phyloP scores from a whole-genome alignment of 495 filamentous ascomycete genomes.

The Xylaria palmicola region DNA sequence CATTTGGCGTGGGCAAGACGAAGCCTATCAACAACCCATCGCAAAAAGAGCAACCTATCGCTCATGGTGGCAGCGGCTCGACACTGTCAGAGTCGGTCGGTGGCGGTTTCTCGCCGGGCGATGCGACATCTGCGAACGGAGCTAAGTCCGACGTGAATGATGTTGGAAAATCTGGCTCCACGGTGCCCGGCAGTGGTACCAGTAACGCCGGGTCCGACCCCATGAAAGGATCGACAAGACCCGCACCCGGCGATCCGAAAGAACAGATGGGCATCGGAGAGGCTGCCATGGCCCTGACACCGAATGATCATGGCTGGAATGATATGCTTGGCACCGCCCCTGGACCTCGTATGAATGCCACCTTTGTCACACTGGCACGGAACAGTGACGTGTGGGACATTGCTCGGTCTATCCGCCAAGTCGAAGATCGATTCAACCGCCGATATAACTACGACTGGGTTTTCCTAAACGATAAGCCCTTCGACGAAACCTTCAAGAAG shows the following conservation, averaged over 20 bases:
- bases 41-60: slow-evolving; percentile 36
- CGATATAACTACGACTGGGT: slow-evolving; percentile 99
- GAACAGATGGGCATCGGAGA: slow-evolving; percentile 45
- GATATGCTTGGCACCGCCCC: slow-evolving; percentile 52
- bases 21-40: slow-evolving; percentile 4
- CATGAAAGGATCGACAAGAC: slow-evolving; percentile 30
- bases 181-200: too few species aligned
- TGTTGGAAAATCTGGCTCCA: slow-evolving; percentile 10
- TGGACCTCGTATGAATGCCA: slow-evolving; percentile 83
- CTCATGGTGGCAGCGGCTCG: slow-evolving; percentile 15
- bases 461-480: slow-evolving; percentile 93
- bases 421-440: slow-evolving; percentile 96
- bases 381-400: slow-evolving; percentile 97
- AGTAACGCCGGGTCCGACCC: too few species aligned
- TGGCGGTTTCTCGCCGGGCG: slow-evolving; percentile 27
- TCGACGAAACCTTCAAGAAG: slow-evolving; percentile 88
- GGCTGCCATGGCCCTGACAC: slow-evolving; percentile 45
- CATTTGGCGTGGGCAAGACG: slow-evolving; percentile 22
- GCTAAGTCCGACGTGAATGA: background rate
- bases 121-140: background rate
- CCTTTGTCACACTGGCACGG: slow-evolving; percentile 92
- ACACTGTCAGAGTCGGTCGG: slow-evolving; percentile 1
- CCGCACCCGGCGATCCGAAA: slow-evolving; percentile 33
- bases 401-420: slow-evolving; percentile 85
- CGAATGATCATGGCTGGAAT: slow-evolving; percentile 46